These are phyloP conservation scores for Arthrobotrys sphaeroides DNA, from an alignment of 2,329 filamentous ascomycete species.

Conservation along the genomic window DNA sequence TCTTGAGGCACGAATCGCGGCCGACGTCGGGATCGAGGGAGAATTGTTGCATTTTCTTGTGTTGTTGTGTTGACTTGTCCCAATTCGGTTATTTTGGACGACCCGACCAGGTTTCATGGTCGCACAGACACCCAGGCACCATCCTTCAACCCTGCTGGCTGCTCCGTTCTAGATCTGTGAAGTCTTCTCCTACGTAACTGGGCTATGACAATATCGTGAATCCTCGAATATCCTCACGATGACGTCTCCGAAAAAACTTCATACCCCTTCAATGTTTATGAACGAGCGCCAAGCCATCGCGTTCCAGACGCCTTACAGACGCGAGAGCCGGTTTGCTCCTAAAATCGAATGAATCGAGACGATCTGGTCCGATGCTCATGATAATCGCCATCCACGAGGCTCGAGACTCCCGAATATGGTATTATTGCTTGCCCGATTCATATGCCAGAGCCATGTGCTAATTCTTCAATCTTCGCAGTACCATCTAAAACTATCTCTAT, in stretches of 20 bases:
- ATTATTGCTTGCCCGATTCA: not conserved
- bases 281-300: not conserved
- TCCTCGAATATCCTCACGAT: not conserved
- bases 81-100: slow-evolving; percentile 1
- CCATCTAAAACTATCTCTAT: slow-evolving; percentile 17
- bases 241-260: slow-evolving; percentile 12
- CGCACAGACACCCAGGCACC: not conserved
- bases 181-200: not conserved
- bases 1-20: not conserved
- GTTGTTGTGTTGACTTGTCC: slow-evolving; percentile 15
- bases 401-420: not conserved
- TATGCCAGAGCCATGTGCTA: slow-evolving; percentile 11
- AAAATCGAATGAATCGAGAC: slow-evolving; percentile 17
- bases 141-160: too few relatives aligned
- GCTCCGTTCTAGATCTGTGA: slow-evolving; percentile 1
- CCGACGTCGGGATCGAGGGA: not conserved
- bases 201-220: not conserved
- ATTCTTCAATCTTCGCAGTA: not conserved
- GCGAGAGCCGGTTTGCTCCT: slow-evolving; percentile 24
- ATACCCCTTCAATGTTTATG: not conserved
- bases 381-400: slow-evolving; percentile 8
- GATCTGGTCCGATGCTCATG: slow-evolving; percentile 14
- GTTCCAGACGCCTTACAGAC: not conserved
- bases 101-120: not conserved
- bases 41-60: slow-evolving; percentile 33